These are phyloP conservation scores for Rhododendron williamsianum DNA, from an alignment of 148 eudicot species.

Conservation along the genomic window DNA sequence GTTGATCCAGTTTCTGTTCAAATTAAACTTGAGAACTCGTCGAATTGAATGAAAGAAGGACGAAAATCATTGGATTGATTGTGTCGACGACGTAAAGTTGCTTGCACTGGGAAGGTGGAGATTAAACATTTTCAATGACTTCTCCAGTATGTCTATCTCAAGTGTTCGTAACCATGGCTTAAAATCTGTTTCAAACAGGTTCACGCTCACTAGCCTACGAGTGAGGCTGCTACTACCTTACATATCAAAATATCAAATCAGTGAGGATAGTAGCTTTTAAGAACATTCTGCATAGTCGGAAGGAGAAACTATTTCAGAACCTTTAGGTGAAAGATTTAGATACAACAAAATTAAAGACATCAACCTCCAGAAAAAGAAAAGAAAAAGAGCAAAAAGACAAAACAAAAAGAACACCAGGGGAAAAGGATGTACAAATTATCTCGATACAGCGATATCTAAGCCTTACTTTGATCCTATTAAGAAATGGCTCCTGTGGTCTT, in stretches of 20 bases:
- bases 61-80: not conserved
- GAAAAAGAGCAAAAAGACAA: not conserved
- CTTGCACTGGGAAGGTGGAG: not conserved
- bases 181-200: not conserved
- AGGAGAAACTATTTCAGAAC: not conserved
- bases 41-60: not conserved
- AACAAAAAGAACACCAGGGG: not conserved
- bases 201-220: not conserved
- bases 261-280: not conserved
- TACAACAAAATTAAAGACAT: not conserved
- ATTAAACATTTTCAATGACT: not conserved
- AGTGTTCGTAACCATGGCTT: not conserved
- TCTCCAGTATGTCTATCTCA: not conserved
- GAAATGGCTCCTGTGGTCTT: not conserved
- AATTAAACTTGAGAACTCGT: not conserved
- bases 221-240: not conserved
- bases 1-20: not conserved
- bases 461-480: not conserved
- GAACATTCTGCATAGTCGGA: not conserved
- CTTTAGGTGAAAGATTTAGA: not conserved
- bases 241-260: not conserved
- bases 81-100: not conserved
- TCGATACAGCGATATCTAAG: too few species aligned
- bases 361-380: not conserved
- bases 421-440: not conserved